Conservation (phyloP, 352 stramenopile genomes). For the Globisporangium paroecandrum region DNA sequence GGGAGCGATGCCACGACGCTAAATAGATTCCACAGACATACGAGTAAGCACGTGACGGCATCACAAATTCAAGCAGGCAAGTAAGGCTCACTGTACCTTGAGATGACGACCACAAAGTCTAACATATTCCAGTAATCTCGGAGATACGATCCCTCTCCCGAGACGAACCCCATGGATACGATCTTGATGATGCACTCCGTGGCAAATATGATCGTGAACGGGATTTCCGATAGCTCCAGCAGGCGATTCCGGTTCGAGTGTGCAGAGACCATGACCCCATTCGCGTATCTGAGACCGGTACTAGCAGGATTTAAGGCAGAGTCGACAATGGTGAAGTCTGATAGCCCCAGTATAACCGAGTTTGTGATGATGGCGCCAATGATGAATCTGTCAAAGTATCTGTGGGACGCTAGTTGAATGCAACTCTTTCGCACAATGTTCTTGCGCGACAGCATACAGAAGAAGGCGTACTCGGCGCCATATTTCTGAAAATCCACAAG, state of each 20-base stretch:
- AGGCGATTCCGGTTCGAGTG: slow-evolving; percentile 56
- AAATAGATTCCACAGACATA: neutral
- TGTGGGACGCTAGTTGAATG: slow-evolving; percentile 45
- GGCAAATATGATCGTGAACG: slow-evolving; percentile 89
- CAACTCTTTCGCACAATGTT: slow-evolving; percentile 48
- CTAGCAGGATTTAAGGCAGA: slow-evolving; percentile 58
- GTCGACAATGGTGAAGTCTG: slow-evolving; percentile 80
- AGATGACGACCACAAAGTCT: slow-evolving; percentile 91
- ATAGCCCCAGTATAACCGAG: slow-evolving; percentile 83
- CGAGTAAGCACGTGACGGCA: neutral
- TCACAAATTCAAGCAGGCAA: neutral
- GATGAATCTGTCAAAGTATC: slow-evolving; percentile 84
- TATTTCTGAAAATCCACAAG: slow-evolving; percentile 21
- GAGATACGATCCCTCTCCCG: slow-evolving; percentile 65
- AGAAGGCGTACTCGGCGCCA: slow-evolving; percentile 49
- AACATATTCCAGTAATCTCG: slow-evolving; percentile 89
- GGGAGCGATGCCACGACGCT: slow-evolving; percentile 56
- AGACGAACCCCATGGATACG: slow-evolving; percentile 75
- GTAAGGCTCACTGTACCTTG: slow-evolving; percentile 38
- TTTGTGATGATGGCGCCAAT: slow-evolving; percentile 84
- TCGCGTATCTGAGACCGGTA: slow-evolving; percentile 29
- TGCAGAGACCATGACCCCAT: slow-evolving; percentile 33
- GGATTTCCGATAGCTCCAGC: slow-evolving; percentile 66
- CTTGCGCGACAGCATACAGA: slow-evolving; percentile 36
- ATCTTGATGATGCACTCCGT: slow-evolving; percentile 90